Conservation (phyloP, 768 basidiomycete species). For the Hypholoma fasciculare region DNA sequence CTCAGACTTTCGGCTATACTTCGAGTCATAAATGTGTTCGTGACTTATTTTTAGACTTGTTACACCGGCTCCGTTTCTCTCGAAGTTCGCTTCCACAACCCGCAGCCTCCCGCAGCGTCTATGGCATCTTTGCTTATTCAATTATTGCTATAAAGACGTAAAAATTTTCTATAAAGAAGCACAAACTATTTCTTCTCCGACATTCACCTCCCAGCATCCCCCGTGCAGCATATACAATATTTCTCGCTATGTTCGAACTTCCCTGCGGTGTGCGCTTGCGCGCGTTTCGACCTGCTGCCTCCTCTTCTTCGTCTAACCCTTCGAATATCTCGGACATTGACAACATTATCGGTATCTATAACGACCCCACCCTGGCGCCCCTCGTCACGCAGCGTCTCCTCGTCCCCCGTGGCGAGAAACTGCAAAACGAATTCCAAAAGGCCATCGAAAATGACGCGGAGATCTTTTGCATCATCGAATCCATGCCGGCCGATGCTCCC, state of each 20-base stretch:
- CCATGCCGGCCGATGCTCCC: background rate
- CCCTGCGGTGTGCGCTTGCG: constrained; percentile 16
- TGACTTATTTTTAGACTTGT: background rate
- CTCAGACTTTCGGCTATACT: background rate
- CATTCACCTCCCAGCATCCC: background rate
- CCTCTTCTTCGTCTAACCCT: background rate
- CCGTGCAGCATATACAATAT: background rate
- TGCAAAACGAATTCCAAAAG: background rate
- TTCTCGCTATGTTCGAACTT: constrained; percentile 17
- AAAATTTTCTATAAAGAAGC: background rate
- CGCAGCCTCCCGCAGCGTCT: background rate
- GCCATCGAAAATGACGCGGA: background rate
- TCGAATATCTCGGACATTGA: background rate
- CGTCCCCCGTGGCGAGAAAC: background rate
- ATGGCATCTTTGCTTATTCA: background rate
- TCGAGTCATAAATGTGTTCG: background rate
- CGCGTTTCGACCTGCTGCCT: constrained; percentile 3
- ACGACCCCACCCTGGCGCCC: background rate
- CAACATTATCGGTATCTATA: background rate
- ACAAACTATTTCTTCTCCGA: background rate
- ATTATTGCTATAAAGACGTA: background rate
- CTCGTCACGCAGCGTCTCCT: background rate
- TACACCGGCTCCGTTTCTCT: background rate
- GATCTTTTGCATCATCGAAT: background rate
- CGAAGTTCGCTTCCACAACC: background rate